Evolutionary conservation across 148 eudicot genomes (phyloP), one percentile per base, ranked within the genome.

Genomic region (Gaultheria prostrata): DNA sequence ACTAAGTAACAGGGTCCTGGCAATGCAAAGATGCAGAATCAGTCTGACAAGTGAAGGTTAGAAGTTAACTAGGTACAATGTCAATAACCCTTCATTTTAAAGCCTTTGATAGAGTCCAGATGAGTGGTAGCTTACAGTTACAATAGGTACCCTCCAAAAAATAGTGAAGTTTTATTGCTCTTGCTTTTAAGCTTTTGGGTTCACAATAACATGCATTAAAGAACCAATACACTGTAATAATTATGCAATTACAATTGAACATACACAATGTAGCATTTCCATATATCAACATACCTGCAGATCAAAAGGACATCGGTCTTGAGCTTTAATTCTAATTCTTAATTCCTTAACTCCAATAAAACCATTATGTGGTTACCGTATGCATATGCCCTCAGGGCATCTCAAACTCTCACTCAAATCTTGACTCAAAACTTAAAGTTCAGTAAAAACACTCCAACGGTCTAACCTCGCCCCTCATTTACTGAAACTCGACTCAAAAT

Each of bases 101-200:
- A 39, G 43, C 43, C 43, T 39, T 39, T 39, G 43, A 39, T 39
- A 39, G 43, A 4, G 6, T 39, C 43, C 48, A 50, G 13, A 33
- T 14, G 67, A 20, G 10, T 11, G 35, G 32, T 33, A 21, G 13
- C 32, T 8, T 20, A 11, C 35, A 80, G 59, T 85, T 90, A 96
- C 99, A 97, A 94, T 76, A 97, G 84, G 84, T 97, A 97, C 65
- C 99, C 99, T 89, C 94, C 99, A 71, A 97, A 97, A 87, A 97
- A 97, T 61, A 94, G 85, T 53, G 99, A 97, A 48, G 89, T 86
- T 85, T 83, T 92, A 83, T 88, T 80, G 77, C 98, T 88, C 88
- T 90, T 97, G 84, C 89, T 92, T 87, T 87, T 84, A 70, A 97
- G 90, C 78, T 86, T n/a, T 87, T 28, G 99, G 99, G 84, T 97